A percentile compares a stretch with the other conserved stretches of the same genome.
phyloP scores from a whole-genome alignment of 306 rosid species.

The Begonia masoniana region DNA sequence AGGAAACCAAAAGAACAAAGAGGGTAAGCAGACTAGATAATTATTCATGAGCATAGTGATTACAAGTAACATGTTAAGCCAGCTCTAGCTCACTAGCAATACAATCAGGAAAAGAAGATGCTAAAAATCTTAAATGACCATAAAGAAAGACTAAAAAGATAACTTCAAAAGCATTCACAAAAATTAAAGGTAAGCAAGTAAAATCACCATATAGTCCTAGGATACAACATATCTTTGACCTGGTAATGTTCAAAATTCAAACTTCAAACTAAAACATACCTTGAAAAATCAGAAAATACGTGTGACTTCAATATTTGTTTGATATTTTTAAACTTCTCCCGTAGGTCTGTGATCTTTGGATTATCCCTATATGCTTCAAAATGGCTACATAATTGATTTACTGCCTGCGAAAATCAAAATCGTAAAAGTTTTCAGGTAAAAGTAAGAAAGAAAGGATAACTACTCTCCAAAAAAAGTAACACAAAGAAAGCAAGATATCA shows the following conservation, averaged over 20 bases:
- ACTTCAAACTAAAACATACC: conserved; percentile 33
- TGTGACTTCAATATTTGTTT: conserved; percentile 98
- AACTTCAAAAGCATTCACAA: no score
- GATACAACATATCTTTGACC: not conserved
- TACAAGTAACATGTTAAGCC: not conserved
- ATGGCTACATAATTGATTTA: conserved; percentile 93
- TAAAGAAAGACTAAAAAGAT: no score
- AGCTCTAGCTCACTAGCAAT: no score
- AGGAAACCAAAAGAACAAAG: not conserved
- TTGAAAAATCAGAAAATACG: conserved; percentile 86
- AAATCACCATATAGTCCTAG: no score
- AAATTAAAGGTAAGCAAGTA: no score
- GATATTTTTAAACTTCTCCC: conserved; percentile 97
- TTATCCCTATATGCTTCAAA: conserved; percentile 96
- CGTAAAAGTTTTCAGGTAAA: conserved; percentile 1
- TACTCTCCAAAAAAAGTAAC: not conserved
- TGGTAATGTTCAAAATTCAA: not conserved
- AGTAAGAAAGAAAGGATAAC: not conserved
- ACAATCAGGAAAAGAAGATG: no score
- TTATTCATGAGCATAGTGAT: no score
- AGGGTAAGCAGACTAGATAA: not conserved
- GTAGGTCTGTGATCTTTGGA: conserved; percentile 91
- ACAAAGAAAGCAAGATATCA: no score
- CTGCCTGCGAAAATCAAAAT: conserved; percentile 58
- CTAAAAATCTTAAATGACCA: no score